These are phyloP conservation scores for Ustilago nuda DNA, from an alignment of 1,284 basidiomycete genomes.

Conservation along the genomic window DNA sequence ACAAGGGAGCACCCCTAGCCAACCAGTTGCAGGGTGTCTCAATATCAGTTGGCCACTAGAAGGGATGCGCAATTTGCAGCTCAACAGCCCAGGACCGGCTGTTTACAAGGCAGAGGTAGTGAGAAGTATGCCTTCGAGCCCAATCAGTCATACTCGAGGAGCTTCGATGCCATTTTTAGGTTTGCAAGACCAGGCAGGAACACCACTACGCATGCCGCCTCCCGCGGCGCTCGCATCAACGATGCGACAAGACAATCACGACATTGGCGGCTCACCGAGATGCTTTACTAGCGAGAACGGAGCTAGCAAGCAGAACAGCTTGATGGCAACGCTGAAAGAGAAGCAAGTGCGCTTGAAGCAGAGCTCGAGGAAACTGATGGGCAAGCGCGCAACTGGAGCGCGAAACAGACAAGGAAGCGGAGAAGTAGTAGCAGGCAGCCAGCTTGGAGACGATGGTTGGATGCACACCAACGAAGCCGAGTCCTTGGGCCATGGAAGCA, in stretches of 20 bases:
- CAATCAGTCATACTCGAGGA: slow-evolving; percentile 22
- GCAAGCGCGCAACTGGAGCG: slow-evolving; percentile 13
- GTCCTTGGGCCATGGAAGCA: neutral
- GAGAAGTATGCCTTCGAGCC: slow-evolving; percentile 22
- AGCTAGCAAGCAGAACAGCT: slow-evolving; percentile 13
- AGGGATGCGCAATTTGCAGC: slow-evolving; percentile 17
- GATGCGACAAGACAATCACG: neutral
- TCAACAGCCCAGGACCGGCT: neutral
- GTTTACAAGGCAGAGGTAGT: neutral
- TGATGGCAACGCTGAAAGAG: slow-evolving; percentile 46
- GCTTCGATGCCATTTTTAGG: slow-evolving; percentile 22
- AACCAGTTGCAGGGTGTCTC: slow-evolving; percentile 3
- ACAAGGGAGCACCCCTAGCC: neutral
- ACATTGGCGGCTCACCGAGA: slow-evolving; percentile 28
- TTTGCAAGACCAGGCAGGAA: neutral
- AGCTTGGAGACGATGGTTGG: neutral
- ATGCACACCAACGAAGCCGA: slow-evolving; percentile 4
- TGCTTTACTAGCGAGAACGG: slow-evolving; percentile 3
- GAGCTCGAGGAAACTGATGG: slow-evolving; percentile 34
- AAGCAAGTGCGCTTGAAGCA: slow-evolving; percentile 39
- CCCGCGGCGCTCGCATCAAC: neutral
- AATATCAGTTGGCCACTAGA: slow-evolving; percentile 25
- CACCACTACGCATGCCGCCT: slow-evolving; percentile 4
- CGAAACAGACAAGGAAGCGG: slow-evolving; percentile 3
- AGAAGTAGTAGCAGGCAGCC: neutral